Base-by-base conservation (phyloP, 768 basidiomycete genomes). In the Asterophora parasitica region DNA sequence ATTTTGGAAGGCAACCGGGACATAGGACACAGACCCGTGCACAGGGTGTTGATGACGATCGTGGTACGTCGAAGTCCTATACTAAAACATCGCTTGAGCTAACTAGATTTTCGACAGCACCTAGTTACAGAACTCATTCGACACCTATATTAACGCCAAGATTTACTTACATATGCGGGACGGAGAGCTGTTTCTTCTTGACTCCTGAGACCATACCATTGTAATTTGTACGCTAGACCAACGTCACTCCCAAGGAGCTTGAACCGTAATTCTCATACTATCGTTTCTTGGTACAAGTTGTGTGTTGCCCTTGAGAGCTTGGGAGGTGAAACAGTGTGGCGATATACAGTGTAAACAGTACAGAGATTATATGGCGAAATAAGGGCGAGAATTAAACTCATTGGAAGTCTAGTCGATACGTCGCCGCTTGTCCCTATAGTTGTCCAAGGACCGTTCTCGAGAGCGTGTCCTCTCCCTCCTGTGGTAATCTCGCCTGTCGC, bases 391-490 rank as follows among this genome's bases (percentile, higher is more conserved):
- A n/a, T n/a, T n/a, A n/a, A n/a, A n/a, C n/a, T n/a, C n/a, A 9
- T 47, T 4, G 12, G 16, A 51, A 40, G 52, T 50, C 66, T 68
- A 81, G 54, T 81, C 79, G 53, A 82, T 55, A 49, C 81, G 75
- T 57, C 81, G 69, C 52, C 80, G 76, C 56, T 83, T 83, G 33
- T 75, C 78, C 37, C 68, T 63, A 50, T 69, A 60, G 33, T 62
- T 63, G 41, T 48, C 54, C 48, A 39, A 50, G 43, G 61, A 62
- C 28, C 63, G 61, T 58, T 69, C 71, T 36, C 56, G 57, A 16
- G 68, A 65, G 36, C 59, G 65, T 32, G 62, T 62, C 42, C 63
- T 52, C 40, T 62, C 63, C 38, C 42, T 58, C 48, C 61, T 52
- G 38, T 50, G 48, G 48, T 62, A 54, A 33, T 59, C 57, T 37